A percentile compares a stretch with the other conserved stretches of the same genome.
These are phyloP conservation scores for Tylopilus orsonianus DNA, from an alignment of 1,284 basidiomycete species.

Conservation along the genomic window DNA sequence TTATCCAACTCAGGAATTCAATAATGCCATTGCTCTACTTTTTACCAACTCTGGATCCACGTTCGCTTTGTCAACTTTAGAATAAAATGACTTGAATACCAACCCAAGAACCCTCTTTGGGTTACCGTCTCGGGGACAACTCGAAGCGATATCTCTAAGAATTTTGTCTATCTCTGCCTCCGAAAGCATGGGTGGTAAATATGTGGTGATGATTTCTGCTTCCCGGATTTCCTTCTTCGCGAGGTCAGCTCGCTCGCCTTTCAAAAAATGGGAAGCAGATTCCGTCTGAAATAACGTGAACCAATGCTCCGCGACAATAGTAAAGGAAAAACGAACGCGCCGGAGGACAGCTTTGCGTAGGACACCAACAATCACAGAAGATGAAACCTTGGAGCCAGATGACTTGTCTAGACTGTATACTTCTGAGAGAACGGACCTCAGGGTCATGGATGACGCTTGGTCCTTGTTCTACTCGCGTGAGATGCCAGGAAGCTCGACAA, in stretches of 20 bases:
- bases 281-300: slow-evolving; percentile 46
- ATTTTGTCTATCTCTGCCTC: slow-evolving; percentile 52
- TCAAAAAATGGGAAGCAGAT: slow-evolving; percentile 52
- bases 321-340: slow-evolving; percentile 47
- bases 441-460: slow-evolving; percentile 50
- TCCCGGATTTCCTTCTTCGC: slow-evolving; percentile 63
- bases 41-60: slow-evolving; percentile 61
- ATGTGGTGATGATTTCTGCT: slow-evolving; percentile 50
- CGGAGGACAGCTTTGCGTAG: slow-evolving; percentile 58
- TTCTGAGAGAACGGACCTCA: slow-evolving; percentile 70
- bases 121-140: slow-evolving; percentile 29
- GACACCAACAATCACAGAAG: slow-evolving; percentile 48
- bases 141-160: slow-evolving; percentile 43
- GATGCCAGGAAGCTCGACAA: slow-evolving; percentile 1
- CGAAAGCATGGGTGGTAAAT: slow-evolving; percentile 60
- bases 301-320: background rate
- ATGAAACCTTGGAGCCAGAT: slow-evolving; percentile 40
- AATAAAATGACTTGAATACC: slow-evolving; percentile 64
- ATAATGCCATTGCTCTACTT: slow-evolving; percentile 44
- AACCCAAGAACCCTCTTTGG: slow-evolving; percentile 44
- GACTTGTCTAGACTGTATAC: slow-evolving; percentile 67
- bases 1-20: slow-evolving; percentile 23
- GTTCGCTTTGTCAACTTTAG: slow-evolving; percentile 53
- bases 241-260: slow-evolving; percentile 62
- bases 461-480: slow-evolving; percentile 49